Evolutionary conservation across 1,284 basidiomycete genomes (phyloP).

Genomic region (Jaminaea rosea): DNA sequence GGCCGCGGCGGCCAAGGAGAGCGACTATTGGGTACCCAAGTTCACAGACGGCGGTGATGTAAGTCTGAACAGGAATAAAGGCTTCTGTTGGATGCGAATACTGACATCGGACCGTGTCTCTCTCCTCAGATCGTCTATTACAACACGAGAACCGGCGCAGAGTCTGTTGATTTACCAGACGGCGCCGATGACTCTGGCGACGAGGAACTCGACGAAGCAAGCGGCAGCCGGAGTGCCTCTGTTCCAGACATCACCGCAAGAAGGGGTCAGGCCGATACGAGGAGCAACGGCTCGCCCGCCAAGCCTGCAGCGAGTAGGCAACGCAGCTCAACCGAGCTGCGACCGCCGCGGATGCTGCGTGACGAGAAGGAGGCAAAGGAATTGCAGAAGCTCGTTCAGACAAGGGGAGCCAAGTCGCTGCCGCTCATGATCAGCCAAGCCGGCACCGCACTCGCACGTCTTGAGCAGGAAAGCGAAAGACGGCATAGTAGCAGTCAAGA

Average conservation of each 20-base stretch:
- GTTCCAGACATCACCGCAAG: no score
- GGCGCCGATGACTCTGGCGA: constrained; percentile 1
- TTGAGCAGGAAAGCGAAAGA: no score
- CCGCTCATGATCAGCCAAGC: constrained; percentile 16
- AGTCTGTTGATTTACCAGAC: constrained; percentile 67
- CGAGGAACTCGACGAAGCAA: background rate
- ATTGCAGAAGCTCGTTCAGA: constrained; percentile 17
- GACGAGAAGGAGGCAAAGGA: constrained; percentile 22
- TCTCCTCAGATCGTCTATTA: constrained; percentile 73
- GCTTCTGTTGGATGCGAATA: background rate
- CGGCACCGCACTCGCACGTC: no score
- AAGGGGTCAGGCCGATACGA: constrained; percentile 21
- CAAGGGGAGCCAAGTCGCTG: constrained; percentile 10
- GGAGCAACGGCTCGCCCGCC: constrained; percentile 7
- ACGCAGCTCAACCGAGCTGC: constrained; percentile 10
- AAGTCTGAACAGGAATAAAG: constrained; percentile 14
- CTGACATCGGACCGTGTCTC: background rate
- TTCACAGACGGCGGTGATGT: constrained; percentile 49
- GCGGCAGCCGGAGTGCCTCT: background rate
- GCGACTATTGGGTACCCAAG: constrained; percentile 50
- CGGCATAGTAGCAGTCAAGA: no score
- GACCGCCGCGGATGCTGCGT: constrained; percentile 5
- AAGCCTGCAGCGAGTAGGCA: constrained; percentile 15
- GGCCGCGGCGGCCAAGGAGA: constrained; percentile 6
- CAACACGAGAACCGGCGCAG: constrained; percentile 80